Conservation (phyloP, 1,284 basidiomycete genomes). For the Rhodotorula sp. region DNA sequence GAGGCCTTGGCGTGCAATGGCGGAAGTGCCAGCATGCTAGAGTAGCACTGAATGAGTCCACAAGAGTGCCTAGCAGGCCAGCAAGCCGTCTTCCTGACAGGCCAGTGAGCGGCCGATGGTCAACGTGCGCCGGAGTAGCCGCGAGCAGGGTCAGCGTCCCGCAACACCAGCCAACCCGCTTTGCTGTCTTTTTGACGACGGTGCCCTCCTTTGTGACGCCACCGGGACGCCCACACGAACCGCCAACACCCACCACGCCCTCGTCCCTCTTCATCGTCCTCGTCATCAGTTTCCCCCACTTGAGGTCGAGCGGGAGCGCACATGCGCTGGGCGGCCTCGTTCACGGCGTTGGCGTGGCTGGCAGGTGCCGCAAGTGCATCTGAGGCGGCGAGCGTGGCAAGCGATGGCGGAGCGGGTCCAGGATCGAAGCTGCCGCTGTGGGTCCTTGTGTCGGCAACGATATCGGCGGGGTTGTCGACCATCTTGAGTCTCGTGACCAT, state of each 20-base stretch:
- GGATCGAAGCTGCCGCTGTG: slow-evolving; percentile 34
- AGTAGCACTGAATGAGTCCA: neutral
- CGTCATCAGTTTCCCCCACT: slow-evolving; percentile 3
- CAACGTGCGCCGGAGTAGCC: too few relatives aligned
- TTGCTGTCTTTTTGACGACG: fast-evolving
- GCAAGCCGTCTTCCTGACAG: too few relatives aligned
- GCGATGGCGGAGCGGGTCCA: slow-evolving; percentile 4
- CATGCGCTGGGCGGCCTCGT: neutral
- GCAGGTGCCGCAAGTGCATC: neutral
- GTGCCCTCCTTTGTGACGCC: fast-evolving
- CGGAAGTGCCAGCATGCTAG: neutral
- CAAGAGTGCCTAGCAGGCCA: neutral
- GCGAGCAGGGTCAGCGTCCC: too few relatives aligned
- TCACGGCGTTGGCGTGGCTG: too few relatives aligned
- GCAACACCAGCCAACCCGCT: too few relatives aligned
- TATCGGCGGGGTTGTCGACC: slow-evolving; percentile 57
- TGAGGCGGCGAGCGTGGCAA: neutral
- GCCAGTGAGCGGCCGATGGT: neutral
- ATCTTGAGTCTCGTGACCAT: slow-evolving; percentile 78
- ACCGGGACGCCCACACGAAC: neutral
- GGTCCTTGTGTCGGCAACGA: slow-evolving; percentile 36
- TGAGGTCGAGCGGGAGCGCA: neutral
- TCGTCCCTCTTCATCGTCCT: neutral
- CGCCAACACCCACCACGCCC: neutral
- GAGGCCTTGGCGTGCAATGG: too few relatives aligned